Base-by-base conservation (phyloP, 768 basidiomycete species). In the Hysterangium stoloniferum region DNA sequence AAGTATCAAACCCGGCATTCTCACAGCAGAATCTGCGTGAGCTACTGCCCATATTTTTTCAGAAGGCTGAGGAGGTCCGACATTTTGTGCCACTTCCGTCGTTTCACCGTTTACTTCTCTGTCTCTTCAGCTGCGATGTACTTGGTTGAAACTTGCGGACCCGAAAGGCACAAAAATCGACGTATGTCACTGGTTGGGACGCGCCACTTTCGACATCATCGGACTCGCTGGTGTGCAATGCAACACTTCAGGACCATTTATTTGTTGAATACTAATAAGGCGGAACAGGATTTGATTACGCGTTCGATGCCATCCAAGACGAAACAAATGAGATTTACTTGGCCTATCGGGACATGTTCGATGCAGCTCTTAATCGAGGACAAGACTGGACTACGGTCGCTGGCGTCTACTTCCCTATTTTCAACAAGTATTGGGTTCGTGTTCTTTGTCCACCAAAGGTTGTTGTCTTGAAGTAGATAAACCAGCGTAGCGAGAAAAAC, bases 141-240 rank as follows among this genome's bases (percentile, higher is more conserved):
- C 38, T 27, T 56, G 62, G 60, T 32, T 38, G 22, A 47, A 44
- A 15, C 50, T 58, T 8, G 22, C 48, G 32, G 28, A 48, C 29
- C 51, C 8, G 1, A 44, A 59, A 6, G 70, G 59, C 6, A 58
- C 62, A 53, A 73, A 59, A 58, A 61, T 96, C 22, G 88, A 96
- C 58, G 78, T 93, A 6, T 82, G 78, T 60, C 79, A 77, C 56
- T 94, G 86, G 84, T 65, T 93, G 29, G 85, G 82, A 55, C 75
- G 89, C 36, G 82, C 83, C 7, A 91, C 91, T 0, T 86, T 96
- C 59, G 93, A 95, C 63, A 82, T 94, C 37, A 91, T 96, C 57
- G 93, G 91, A 1, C 63, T 88, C n/a, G 87, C 91, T 35, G 87
- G 86, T 87, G 40, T 70, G 61, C n/a, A 51, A 17, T 4, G 31